phyloP scores from a whole-genome alignment of 495 filamentous ascomycete species.

The Daldinia childiae region DNA sequence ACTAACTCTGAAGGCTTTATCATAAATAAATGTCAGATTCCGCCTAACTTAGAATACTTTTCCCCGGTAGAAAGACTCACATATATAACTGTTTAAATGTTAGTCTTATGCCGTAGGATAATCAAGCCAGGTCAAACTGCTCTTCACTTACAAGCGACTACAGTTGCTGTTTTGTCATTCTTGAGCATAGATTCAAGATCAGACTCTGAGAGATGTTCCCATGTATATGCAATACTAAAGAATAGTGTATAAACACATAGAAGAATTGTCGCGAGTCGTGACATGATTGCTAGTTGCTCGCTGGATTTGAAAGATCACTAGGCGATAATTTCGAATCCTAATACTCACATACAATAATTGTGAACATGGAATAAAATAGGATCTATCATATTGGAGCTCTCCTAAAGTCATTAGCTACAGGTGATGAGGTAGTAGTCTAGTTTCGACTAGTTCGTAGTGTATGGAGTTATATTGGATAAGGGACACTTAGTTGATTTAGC shows the following conservation, averaged over 20 bases:
- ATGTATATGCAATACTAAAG: slow-evolving; percentile 6
- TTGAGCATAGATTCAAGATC: slow-evolving; percentile 10
- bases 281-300: slow-evolving; percentile 3
- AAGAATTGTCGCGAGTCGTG: not conserved
- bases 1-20: slow-evolving; percentile 24
- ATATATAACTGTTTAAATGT: slow-evolving; percentile 17
- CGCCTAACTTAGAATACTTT: not conserved
- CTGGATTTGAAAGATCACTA: not conserved
- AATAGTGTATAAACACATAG: not conserved
- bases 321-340: not conserved
- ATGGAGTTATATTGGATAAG: not conserved
- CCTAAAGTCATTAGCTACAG: not conserved
- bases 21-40: not conserved
- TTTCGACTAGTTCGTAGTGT: not conserved
- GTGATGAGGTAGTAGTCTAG: not conserved
- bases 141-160: slow-evolving; percentile 28
- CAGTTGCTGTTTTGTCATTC: not conserved
- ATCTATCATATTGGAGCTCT: not conserved
- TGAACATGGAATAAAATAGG: not conserved
- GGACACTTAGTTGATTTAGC: not conserved
- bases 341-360: not conserved
- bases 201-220: slow-evolving; percentile 20
- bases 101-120: not conserved
- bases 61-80: not conserved
- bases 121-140: not conserved